These are phyloP conservation scores for Candida albicans DNA, from an alignment of 1,139 yeast species.

Conservation along the genomic window DNA sequence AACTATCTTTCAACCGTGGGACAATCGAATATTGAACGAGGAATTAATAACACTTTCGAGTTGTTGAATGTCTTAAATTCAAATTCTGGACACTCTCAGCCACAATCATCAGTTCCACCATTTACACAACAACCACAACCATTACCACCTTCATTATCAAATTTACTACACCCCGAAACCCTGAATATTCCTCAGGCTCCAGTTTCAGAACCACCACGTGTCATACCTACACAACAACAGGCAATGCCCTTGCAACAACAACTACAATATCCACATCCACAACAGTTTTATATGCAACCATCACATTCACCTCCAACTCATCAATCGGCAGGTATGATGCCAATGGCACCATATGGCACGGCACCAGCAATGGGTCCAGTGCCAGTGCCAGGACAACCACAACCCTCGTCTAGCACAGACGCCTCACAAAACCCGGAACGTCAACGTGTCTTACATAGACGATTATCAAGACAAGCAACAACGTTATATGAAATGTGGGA, in stretches of 20 bases:
- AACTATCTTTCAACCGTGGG: constrained; percentile 16
- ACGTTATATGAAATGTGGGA: constrained; percentile 42
- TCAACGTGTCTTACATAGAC: constrained; percentile 24
- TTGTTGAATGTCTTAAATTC: constrained; percentile 18
- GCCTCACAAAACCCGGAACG: constrained; percentile 19
- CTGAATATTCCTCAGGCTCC: neutral
- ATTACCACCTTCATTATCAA: constrained; percentile 1
- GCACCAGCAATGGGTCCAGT: neutral
- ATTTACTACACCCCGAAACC: neutral
- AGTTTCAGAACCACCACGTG: neutral
- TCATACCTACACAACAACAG: neutral
- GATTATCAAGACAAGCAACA: constrained; percentile 35
- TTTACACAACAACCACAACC: constrained; percentile 5
- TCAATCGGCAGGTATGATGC: too few species aligned
- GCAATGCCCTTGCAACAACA: neutral
- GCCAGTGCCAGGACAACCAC: constrained; percentile 2
- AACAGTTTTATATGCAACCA: neutral
- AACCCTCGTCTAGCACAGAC: neutral
- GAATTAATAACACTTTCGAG: constrained; percentile 19
- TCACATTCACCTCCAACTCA: neutral
- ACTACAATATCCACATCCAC: neutral
- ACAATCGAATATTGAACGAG: constrained; percentile 18
- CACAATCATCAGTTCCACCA: constrained; percentile 6
- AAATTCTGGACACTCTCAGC: constrained; percentile 5
- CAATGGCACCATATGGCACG: neutral